Conservation (phyloP, 2,329 filamentous ascomycete species). For the Trichoderma aggressivum region DNA sequence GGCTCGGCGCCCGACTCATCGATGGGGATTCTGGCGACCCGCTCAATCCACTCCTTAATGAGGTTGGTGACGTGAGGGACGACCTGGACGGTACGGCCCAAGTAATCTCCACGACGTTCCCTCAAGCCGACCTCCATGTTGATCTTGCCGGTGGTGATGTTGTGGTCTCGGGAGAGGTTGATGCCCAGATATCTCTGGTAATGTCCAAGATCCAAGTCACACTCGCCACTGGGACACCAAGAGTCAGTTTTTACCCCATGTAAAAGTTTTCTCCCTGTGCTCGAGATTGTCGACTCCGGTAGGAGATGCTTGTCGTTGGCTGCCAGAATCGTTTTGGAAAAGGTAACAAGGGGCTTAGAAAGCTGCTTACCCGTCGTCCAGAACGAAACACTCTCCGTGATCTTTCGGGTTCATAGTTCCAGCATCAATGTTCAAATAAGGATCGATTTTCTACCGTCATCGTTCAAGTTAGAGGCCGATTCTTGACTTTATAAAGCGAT, state of each 20-base stretch:
- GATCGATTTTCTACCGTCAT: conserved; percentile 40
- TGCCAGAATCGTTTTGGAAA: conserved; percentile 25
- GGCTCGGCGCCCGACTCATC: conserved; percentile 80
- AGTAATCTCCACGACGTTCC: conserved; percentile 66
- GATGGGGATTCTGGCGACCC: conserved; percentile 79
- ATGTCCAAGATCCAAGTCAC: conserved; percentile 55
- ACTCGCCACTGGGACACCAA: neutral
- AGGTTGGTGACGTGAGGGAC: conserved; percentile 90
- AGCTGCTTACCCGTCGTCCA: conserved; percentile 61
- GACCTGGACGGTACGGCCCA: conserved; percentile 85
- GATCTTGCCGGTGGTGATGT: conserved; percentile 97
- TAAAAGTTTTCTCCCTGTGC: neutral
- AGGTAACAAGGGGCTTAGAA: neutral
- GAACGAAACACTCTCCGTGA: conserved; percentile 87
- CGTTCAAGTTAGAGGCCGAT: neutral
- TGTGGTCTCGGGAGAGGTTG: conserved; percentile 79
- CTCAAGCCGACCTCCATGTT: conserved; percentile 82
- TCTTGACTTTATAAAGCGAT: neutral
- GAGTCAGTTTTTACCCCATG: neutral
- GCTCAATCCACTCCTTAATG: conserved; percentile 89
- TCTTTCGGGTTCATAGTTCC: conserved; percentile 32
- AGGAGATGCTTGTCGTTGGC: neutral
- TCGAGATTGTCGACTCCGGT: neutral
- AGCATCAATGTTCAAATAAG: conserved; percentile 44
- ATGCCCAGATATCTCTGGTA: conserved; percentile 72